Evolutionary conservation across 2,329 filamentous ascomycete genomes (phyloP).

Genomic region (Calonectria pauciramosa): DNA sequence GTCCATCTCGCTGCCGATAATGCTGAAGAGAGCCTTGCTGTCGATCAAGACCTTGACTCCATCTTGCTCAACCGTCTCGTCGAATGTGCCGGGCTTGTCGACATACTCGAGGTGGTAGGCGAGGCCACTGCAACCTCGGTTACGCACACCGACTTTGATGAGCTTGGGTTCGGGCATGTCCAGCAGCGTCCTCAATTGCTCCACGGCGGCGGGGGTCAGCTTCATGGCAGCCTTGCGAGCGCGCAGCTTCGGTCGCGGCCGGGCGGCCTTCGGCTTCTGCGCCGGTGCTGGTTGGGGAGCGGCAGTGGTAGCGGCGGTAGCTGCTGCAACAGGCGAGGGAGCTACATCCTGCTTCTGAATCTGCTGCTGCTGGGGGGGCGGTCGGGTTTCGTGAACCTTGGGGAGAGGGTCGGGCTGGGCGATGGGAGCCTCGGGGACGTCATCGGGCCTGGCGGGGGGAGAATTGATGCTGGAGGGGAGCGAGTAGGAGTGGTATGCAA

Average conservation of each 20-base stretch:
- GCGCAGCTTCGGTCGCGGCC: constrained; percentile 55
- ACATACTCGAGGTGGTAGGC: constrained; percentile 97
- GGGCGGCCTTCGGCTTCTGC: constrained; percentile 72
- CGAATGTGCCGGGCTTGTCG: constrained; percentile 88
- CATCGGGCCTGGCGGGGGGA: constrained; percentile 57
- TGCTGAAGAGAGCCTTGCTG: constrained; percentile 97
- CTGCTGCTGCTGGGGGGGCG: constrained; percentile 49
- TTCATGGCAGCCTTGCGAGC: constrained; percentile 93
- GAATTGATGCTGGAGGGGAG: constrained; percentile 59
- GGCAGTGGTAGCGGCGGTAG: constrained; percentile 51
- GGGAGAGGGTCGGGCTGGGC: constrained; percentile 60
- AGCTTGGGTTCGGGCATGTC: constrained; percentile 91
- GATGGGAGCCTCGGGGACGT: constrained; percentile 62
- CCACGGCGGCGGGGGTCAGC: constrained; percentile 83
- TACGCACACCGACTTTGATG: constrained; percentile 94
- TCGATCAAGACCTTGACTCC: constrained; percentile 96
- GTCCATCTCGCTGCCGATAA: constrained; percentile 99
- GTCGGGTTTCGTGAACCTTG: constrained; percentile 67
- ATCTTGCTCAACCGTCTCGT: constrained; percentile 95
- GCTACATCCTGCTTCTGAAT: constrained; percentile 32
- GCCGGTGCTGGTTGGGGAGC: constrained; percentile 65
- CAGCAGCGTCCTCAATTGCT: constrained; percentile 82
- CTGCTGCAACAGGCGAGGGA: constrained; percentile 36
- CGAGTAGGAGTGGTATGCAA: constrained; percentile 66
- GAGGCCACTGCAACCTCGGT: constrained; percentile 92